These are phyloP conservation scores for Hymenotorrendiella dingleyae DNA, from an alignment of 2,329 filamentous ascomycete species.

Conservation along the genomic window DNA sequence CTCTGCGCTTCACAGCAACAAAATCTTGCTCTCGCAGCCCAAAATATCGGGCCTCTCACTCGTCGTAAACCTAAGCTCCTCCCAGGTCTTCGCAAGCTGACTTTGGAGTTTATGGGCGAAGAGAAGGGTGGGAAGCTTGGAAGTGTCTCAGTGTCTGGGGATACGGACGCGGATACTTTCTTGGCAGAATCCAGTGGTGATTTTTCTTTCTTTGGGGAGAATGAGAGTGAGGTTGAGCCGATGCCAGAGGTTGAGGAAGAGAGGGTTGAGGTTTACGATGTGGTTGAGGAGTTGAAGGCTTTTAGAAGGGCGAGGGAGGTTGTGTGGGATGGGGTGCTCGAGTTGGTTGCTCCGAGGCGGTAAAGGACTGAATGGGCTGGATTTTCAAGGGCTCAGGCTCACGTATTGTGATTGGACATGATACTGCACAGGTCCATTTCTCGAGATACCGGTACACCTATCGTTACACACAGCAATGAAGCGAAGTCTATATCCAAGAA, in stretches of 20 bases:
- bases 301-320: constrained; percentile 9
- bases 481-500: too few relatives aligned
- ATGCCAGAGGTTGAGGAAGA: background rate
- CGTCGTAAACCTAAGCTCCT: constrained; percentile 40
- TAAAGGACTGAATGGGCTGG: too few relatives aligned
- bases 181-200: constrained; percentile 11
- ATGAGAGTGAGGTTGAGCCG: background rate
- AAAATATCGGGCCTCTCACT: constrained; percentile 9
- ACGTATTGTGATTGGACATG: too few relatives aligned
- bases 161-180: constrained; percentile 25
- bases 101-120: constrained; percentile 43
- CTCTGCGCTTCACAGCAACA: constrained; percentile 44
- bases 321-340: constrained; percentile 18
- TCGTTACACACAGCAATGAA: too few relatives aligned
- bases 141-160: constrained; percentile 18
- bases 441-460: too few relatives aligned
- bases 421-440: too few relatives aligned
- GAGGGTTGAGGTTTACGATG: constrained; percentile 5
- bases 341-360: constrained; percentile 4
- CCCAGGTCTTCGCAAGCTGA: constrained; percentile 46
- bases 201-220: constrained; percentile 26
- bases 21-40: constrained; percentile 31
- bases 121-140: background rate
- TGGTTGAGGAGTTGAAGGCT: constrained; percentile 16
- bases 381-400: too few relatives aligned